Conservation (phyloP, 345 rosid species). For the Punica granatum region DNA sequence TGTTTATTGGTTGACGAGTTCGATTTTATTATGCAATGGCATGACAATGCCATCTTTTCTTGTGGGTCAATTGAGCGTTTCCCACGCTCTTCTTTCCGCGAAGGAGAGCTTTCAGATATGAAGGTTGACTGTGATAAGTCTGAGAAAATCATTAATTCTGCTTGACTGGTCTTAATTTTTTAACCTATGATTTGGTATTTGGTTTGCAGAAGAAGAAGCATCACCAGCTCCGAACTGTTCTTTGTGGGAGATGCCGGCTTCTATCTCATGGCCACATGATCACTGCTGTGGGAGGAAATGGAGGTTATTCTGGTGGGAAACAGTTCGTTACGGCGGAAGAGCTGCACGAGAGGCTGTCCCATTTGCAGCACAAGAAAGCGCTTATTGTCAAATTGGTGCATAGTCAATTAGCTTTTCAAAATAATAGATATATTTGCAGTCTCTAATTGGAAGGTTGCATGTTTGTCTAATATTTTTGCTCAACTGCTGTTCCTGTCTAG, state of each 20-base stretch:
- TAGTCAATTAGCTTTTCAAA: neutral
- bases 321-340: conserved; percentile 82
- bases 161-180: neutral
- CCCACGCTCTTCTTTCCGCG: too few relatives aligned
- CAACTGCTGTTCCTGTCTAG: conserved; percentile 28
- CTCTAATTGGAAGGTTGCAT: neutral
- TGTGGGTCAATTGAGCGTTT: too few relatives aligned
- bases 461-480: neutral
- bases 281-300: conserved; percentile 95
- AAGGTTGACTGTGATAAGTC: neutral
- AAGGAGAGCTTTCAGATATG: neutral
- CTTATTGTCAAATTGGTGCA: conserved; percentile 78
- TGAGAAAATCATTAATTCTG: neutral
- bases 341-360: conserved; percentile 82
- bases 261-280: conserved; percentile 95
- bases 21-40: too few relatives aligned
- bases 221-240: conserved; percentile 78
- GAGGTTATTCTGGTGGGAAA: conserved; percentile 89
- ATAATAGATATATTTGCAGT: neutral
- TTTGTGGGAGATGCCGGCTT: conserved; percentile 87
- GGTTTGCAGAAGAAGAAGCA: conserved; percentile 78
- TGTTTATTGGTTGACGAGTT: neutral
- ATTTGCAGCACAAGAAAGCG: conserved; percentile 66
- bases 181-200: neutral
- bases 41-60: neutral